Conservation (phyloP, 768 basidiomycete genomes). For the Pholiota microspora region DNA sequence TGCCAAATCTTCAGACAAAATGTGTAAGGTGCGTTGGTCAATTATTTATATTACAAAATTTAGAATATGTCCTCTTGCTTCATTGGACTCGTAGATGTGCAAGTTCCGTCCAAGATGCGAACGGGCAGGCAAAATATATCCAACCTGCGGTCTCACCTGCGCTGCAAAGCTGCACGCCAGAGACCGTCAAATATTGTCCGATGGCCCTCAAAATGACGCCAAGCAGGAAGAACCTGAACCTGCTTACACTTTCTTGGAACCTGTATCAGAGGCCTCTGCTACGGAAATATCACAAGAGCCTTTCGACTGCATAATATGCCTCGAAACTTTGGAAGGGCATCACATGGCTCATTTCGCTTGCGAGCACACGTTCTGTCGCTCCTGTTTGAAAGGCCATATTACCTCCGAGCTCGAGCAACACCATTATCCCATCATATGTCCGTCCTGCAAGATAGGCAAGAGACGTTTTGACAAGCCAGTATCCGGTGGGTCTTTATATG, state of each 20-base stretch:
- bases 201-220: no score
- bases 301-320: constrained; percentile 56
- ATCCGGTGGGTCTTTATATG: background rate
- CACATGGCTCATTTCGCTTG: constrained; percentile 35
- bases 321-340: constrained; percentile 36
- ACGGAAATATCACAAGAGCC: background rate
- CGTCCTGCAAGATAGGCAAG: constrained; percentile 40
- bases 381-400: constrained; percentile 45
- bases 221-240: no score
- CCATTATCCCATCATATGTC: constrained; percentile 59
- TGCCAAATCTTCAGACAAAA: constrained; percentile 2
- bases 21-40: constrained; percentile 1
- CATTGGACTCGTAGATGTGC: no score
- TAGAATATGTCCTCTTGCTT: no score
- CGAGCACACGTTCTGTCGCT: constrained; percentile 50
- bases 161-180: constrained; percentile 10
- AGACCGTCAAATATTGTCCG: background rate
- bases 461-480: background rate
- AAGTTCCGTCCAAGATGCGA: constrained; percentile 9
- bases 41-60: no score
- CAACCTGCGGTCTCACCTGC: constrained; percentile 22
- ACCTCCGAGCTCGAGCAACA: constrained; percentile 42
- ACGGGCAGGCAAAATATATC: constrained; percentile 14
- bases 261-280: no score
- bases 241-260: no score